Percentiles rank a stretch among this genome's conserved stretches.
phyloP scores from a whole-genome alignment of 2,329 filamentous ascomycete genomes.

The Xylaria sp. region DNA sequence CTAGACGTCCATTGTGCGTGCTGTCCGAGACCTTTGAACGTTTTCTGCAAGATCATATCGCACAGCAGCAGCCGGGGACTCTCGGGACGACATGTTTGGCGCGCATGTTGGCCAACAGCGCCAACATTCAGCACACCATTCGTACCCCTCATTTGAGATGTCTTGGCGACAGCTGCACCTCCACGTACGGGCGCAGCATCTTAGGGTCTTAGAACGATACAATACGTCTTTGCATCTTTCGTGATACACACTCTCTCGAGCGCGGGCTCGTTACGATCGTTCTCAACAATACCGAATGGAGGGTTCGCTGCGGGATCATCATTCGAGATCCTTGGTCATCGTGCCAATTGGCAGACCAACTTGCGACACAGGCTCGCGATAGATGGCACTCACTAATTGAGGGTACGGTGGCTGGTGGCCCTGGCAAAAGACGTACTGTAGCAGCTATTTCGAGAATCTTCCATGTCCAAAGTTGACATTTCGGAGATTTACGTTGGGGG shows the following conservation, averaged over 20 bases:
- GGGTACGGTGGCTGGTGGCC: conserved; percentile 53
- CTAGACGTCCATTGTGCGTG: neutral
- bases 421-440: conserved; percentile 48
- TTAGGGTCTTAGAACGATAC: neutral
- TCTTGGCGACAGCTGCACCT: conserved; percentile 23
- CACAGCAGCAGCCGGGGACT: conserved; percentile 13
- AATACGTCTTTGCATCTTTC: conserved; percentile 1
- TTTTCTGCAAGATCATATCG: conserved; percentile 27
- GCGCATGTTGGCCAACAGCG: conserved; percentile 8
- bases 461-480: conserved; percentile 40
- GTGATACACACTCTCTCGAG: conserved; percentile 14
- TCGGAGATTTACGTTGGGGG: conserved; percentile 37
- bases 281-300: conserved; percentile 57
- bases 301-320: conserved; percentile 54
- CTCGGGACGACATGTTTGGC: neutral
- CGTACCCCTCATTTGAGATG: conserved; percentile 1
- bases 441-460: conserved; percentile 16
- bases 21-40: conserved; percentile 1
- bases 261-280: conserved; percentile 13
- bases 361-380: conserved; percentile 52
- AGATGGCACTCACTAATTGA: conserved; percentile 55
- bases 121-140: conserved; percentile 12
- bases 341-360: conserved; percentile 53
- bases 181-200: conserved; percentile 7
- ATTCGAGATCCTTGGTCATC: conserved; percentile 49